These are phyloP conservation scores for Xylaria telfairii DNA, from an alignment of 495 filamentous ascomycete genomes.

Conservation along the genomic window DNA sequence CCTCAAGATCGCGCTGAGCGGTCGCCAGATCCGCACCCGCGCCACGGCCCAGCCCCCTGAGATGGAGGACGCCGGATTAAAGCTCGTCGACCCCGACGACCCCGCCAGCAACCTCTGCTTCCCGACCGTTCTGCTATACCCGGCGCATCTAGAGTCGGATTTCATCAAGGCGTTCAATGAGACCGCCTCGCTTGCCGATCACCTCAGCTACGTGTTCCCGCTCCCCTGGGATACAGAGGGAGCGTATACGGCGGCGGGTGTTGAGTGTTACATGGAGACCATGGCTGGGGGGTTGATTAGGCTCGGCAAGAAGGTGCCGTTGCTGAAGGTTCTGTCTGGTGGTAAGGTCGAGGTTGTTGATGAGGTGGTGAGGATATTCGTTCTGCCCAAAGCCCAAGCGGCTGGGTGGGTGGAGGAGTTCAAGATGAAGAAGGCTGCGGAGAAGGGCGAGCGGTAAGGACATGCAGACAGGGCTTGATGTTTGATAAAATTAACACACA, in stretches of 20 bases:
- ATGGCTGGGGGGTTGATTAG: constrained; percentile 79
- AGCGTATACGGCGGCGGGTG: constrained; percentile 66
- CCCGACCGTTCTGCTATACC: constrained; percentile 84
- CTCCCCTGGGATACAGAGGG: constrained; percentile 79
- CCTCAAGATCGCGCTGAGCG: constrained; percentile 72
- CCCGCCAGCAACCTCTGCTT: constrained; percentile 73
- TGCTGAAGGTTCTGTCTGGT: constrained; percentile 74
- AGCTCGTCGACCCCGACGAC: constrained; percentile 75
- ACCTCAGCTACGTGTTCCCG: constrained; percentile 80
- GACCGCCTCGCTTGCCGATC: constrained; percentile 68
- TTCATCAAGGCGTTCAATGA: constrained; percentile 88
- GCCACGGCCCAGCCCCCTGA: constrained; percentile 76
- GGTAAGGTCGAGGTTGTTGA: constrained; percentile 90
- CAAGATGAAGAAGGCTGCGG: constrained; percentile 69
- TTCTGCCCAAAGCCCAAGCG: constrained; percentile 74
- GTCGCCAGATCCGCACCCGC: constrained; percentile 71
- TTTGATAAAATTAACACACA: not conserved
- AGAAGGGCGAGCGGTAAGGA: constrained; percentile 30
- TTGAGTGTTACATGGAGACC: constrained; percentile 95
- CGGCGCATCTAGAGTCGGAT: constrained; percentile 75
- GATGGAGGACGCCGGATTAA: constrained; percentile 76
- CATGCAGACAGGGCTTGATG: not conserved
- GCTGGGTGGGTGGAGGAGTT: constrained; percentile 81
- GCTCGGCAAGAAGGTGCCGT: constrained; percentile 80
- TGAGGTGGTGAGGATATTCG: constrained; percentile 77